These are phyloP conservation scores for Zygoascus flipseniorum DNA, from an alignment of 805 yeast genomes.

Conservation along the genomic window DNA sequence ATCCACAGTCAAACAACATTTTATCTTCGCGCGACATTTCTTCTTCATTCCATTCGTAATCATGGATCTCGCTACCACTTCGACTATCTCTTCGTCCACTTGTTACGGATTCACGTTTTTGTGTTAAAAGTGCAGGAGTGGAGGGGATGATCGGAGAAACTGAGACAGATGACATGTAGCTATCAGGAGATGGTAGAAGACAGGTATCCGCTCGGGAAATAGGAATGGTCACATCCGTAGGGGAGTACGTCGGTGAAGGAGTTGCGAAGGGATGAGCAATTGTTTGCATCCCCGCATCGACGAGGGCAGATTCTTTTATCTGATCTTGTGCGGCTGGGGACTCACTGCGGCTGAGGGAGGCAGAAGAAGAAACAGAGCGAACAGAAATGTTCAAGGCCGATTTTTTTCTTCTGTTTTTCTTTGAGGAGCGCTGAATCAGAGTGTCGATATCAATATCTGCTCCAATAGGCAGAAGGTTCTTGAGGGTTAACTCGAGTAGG, in stretches of 20 bases:
- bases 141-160: neutral
- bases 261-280: neutral
- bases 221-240: neutral
- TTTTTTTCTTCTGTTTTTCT: neutral
- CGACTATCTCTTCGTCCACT: neutral
- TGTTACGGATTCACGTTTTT: neutral
- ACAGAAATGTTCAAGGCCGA: neutral
- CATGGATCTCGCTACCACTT: neutral
- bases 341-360: neutral
- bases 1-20: neutral
- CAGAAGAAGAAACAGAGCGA: neutral
- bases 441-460: conserved; percentile 34
- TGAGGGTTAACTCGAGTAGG: conserved; percentile 38
- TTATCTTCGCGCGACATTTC: neutral
- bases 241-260: neutral
- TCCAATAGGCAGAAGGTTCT: conserved; percentile 36
- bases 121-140: neutral
- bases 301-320: neutral
- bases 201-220: neutral
- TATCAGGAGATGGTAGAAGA: neutral
- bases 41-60: neutral
- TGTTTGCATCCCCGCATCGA: neutral
- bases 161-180: neutral
- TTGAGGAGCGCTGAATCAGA: conserved; percentile 13
- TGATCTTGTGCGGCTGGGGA: neutral